Evolutionary conservation across 257 asterid species (phyloP), one percentile per base, ranked within the genome.

Genomic region (Eucommia ulmoides): DNA sequence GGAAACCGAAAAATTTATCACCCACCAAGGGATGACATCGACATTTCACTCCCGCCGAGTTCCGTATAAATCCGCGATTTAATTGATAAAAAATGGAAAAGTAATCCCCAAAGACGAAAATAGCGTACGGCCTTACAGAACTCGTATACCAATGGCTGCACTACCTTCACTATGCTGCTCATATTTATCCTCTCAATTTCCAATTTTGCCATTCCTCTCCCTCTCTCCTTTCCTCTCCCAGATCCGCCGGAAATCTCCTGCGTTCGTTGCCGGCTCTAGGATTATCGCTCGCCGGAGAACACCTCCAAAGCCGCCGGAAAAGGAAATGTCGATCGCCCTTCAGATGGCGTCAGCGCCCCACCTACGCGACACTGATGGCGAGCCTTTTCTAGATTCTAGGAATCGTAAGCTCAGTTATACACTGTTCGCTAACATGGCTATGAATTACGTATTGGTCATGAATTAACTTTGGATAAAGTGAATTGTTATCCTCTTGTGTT

Each of bases 331-430:
- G 22, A 66, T 65, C 47, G 38, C 91, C 19, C 65, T 79, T 47
- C 41, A 78, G 11, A 38, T 67, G 16, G 73, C 65, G 25, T 22
- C 76, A 22, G 21, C 81, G 45, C 54, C 78, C 24, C 59, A 38
- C 63, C 69, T 70, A 15, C 77, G 74, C 9, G 84, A 81, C 53
- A 20, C 63, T 24, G 77, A 74, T n/a, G 59, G 84, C 33, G 94
- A 83, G 23, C 76, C 82, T 20, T 52, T 79, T 18, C 45, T 78
- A 19, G 97, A 74, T 68, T 69, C 93, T 26, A 70, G 86, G 69
- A 59, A 65, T 61, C 74, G 97, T 88, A 70, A 64, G 93, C 62
- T 60, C n/a, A n/a, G n/a, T n/a, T n/a, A n/a, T n/a, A n/a, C n/a
- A n/a, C n/a, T n/a, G n/a, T n/a, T n/a, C n/a, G n/a, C n/a, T n/a